Evolutionary conservation across 2,329 filamentous ascomycete genomes (phyloP).

Genomic region (Pseudogymnoascus sp.): DNA sequence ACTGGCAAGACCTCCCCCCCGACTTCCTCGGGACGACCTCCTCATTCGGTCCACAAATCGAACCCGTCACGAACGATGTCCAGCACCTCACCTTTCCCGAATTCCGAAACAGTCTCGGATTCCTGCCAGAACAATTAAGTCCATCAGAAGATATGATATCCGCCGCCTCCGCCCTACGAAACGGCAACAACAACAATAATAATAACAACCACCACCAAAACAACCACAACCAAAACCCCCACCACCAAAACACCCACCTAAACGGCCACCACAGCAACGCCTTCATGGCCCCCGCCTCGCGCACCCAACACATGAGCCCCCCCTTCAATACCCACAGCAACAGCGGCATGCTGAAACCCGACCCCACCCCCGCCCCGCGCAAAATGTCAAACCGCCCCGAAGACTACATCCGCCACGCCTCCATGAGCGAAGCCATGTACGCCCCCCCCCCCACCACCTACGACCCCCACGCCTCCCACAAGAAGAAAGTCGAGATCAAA

Average conservation of each 20-base stretch:
- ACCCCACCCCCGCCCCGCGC: not conserved
- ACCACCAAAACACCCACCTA: not conserved
- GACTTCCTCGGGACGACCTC: constrained; percentile 58
- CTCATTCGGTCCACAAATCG: constrained; percentile 47
- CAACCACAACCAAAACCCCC: constrained; percentile 12
- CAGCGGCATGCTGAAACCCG: not conserved
- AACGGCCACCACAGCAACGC: not conserved
- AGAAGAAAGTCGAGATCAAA: constrained; percentile 38
- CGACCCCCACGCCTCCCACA: not conserved
- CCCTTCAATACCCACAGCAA: not conserved
- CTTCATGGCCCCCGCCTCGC: not conserved
- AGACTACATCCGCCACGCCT: constrained; percentile 8
- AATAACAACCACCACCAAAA: constrained; percentile 15
- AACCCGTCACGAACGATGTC: not conserved
- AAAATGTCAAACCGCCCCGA: not conserved
- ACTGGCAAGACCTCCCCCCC: constrained; percentile 52
- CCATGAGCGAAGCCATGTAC: constrained; percentile 6
- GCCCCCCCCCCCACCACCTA: not conserved
- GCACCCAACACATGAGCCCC: not conserved
- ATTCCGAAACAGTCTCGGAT: constrained; percentile 11
- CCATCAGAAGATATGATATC: constrained; percentile 43
- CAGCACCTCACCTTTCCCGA: not conserved
- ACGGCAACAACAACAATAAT: constrained; percentile 27
- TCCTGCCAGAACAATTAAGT: not conserved
- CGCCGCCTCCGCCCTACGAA: constrained; percentile 44